phyloP scores from a whole-genome alignment of 768 basidiomycete genomes.

The Leccinum ochraceum region DNA sequence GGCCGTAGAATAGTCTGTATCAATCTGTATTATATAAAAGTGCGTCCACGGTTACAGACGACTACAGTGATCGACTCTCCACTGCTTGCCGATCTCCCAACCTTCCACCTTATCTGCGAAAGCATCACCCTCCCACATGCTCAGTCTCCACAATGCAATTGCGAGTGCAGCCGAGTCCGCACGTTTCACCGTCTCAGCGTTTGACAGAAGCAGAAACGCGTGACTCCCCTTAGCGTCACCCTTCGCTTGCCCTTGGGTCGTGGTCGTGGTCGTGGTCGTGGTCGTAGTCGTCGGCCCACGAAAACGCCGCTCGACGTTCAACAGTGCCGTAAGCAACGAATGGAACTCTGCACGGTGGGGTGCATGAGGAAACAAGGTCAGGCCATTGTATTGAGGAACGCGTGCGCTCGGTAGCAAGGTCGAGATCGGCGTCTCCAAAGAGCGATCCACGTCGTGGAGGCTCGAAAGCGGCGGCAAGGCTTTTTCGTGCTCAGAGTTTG shows the following conservation, averaged over 20 bases:
- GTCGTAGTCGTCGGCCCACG: conserved; percentile 12
- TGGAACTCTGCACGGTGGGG: conserved; percentile 63
- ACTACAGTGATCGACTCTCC: conserved; percentile 23
- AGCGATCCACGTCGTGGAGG: conserved; percentile 10
- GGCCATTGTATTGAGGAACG: conserved; percentile 70
- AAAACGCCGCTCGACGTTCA: conserved; percentile 46
- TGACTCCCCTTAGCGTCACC: conserved; percentile 56
- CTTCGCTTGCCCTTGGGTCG: background rate
- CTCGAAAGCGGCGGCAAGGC: conserved; percentile 31
- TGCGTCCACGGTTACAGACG: conserved; percentile 6
- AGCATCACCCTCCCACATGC: conserved; percentile 68
- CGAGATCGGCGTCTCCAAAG: conserved; percentile 16
- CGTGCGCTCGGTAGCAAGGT: conserved; percentile 33
- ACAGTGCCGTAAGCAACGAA: conserved; percentile 45
- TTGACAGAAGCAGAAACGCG: conserved; percentile 66
- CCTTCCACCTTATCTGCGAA: conserved; percentile 16
- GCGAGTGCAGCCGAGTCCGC: conserved; percentile 66
- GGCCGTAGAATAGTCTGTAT: conserved; percentile 42
- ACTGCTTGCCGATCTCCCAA: conserved; percentile 41
- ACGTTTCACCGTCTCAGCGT: conserved; percentile 46
- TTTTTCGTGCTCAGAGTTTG: conserved; percentile 10
- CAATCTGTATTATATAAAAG: background rate
- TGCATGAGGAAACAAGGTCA: conserved; percentile 60
- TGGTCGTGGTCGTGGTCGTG: background rate
- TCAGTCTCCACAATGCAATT: conserved; percentile 75